Evolutionary conservation across 2,329 filamentous ascomycete species (phyloP).

Genomic region (Pseudofabraea citricarpa): DNA sequence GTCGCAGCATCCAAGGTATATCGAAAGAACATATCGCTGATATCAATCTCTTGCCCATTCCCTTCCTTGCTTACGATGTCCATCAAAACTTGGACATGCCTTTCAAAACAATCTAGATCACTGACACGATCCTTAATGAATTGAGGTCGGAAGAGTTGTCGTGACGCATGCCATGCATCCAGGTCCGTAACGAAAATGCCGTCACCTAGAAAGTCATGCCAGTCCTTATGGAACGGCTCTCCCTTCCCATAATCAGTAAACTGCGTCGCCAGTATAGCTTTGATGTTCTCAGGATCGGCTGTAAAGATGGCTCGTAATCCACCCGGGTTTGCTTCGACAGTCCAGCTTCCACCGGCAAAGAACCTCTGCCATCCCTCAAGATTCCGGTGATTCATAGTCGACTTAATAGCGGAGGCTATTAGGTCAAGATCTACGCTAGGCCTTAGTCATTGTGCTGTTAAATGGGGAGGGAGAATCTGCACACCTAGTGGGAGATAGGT

Average conservation of each 20-base stretch:
- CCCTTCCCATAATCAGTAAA: conserved; percentile 86
- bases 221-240: conserved; percentile 66
- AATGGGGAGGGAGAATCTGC: conserved; percentile 9
- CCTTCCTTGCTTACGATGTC: conserved; percentile 57
- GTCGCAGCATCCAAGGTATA: conserved; percentile 82
- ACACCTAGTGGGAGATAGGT: conserved; percentile 42
- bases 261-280: conserved; percentile 82
- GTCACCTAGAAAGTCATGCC: conserved; percentile 70
- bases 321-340: conserved; percentile 52
- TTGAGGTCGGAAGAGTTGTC: conserved; percentile 80
- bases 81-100: conserved; percentile 71
- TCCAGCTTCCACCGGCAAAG: conserved; percentile 46
- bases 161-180: conserved; percentile 69
- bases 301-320: conserved; percentile 64
- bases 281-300: conserved; percentile 82
- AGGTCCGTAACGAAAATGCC: conserved; percentile 80
- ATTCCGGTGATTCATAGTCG: conserved; percentile 48
- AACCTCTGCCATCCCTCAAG: conserved; percentile 55
- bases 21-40: conserved; percentile 76
- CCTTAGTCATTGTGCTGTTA: not conserved
- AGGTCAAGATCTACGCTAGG: conserved; percentile 57
- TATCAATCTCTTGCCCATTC: conserved; percentile 58
- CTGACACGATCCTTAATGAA: conserved; percentile 82
- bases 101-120: conserved; percentile 77
- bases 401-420: conserved; percentile 49